Evolutionary conservation across 192 early-diverging fungal species (phyloP).

Genomic region (Funneliformis mosseae): DNA sequence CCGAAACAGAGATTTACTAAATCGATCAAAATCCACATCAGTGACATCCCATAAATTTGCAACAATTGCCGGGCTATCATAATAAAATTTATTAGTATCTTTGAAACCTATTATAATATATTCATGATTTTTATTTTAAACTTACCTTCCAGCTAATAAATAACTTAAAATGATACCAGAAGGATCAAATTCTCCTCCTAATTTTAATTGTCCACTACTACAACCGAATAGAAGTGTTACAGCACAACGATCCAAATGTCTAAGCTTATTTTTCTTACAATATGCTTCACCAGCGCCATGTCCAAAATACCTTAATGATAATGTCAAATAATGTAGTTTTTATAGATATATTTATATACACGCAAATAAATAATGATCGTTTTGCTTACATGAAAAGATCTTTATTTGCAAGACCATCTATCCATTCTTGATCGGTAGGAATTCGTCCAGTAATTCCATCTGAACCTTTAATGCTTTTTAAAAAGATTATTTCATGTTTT

Average conservation of each 20-base stretch:
- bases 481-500: background rate
- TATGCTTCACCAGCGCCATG: constrained; percentile 92
- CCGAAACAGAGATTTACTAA: constrained; percentile 69
- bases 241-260: constrained; percentile 67
- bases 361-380: background rate
- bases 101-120: background rate
- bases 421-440: constrained; percentile 70
- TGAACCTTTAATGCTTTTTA: constrained; percentile 54
- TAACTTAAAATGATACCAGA: constrained; percentile 83
- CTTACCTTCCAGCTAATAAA: constrained; percentile 78
- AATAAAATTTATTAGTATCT: background rate
- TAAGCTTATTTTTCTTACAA: constrained; percentile 66
- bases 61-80: constrained; percentile 72
- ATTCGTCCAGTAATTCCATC: constrained; percentile 66
- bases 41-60: constrained; percentile 99
- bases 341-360: background rate
- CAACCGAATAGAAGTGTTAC: constrained; percentile 91
- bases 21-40: constrained; percentile 93
- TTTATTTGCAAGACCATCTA: constrained; percentile 52
- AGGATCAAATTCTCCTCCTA: constrained; percentile 87
- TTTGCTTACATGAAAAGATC: constrained; percentile 54
- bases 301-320: constrained; percentile 77
- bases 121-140: background rate
- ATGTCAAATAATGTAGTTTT: constrained; percentile 5
- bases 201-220: constrained; percentile 81